Evolutionary conservation across 2,329 filamentous ascomycete genomes (phyloP), one percentile per base, ranked within the genome.

Genomic region (Ascochyta lentis): DNA sequence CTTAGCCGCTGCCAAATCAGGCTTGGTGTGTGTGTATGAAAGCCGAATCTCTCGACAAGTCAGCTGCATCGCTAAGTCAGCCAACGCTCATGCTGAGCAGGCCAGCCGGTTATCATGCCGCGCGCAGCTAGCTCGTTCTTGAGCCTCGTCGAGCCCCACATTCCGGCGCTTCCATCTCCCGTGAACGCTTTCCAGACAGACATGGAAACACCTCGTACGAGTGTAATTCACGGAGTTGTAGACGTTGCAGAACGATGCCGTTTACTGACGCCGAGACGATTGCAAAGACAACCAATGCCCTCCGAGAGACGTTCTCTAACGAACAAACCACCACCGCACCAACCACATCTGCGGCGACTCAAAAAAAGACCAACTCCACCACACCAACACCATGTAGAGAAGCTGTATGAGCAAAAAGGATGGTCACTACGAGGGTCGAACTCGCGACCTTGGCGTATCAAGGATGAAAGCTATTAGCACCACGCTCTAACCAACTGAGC

Each of bases 401-500:
- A 19, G 19, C 3, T 19, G 19, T 19, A 2, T 2, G 3, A 19
- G 19, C 19, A 19, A 54, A 61, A 16, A 51, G 46, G 31, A 26
- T 62, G 59, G 59, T 62, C 59, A 62, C 38, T 62, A 62, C 59
- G 59, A 58, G 59, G 59, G 59, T 62, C 56, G 56, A 59, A 59
- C 56, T 59, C 56, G 59, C 59, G 59, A 56, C 59, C 59, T 62
- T 62, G 56, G 59, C 59, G 59, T 62, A 45, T 56, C 43, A 51
- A 57, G 45, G 40, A 44, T 49, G 44, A 44, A 49, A 24, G 19
- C 54, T 61, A 62, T 62, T 62, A 62, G 59, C 59, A 62, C 59
- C 56, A 62, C 59, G 59, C 59, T 62, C 59, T 62, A 62, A 62
- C 59, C 59, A 62, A 62, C 59, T 62, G 56, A 59, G 56, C 52